Percentiles rank a stretch among this genome's conserved stretches.
Conservation (phyloP, 2,329 filamentous ascomycete genomes). For the Eutypa lata region DNA sequence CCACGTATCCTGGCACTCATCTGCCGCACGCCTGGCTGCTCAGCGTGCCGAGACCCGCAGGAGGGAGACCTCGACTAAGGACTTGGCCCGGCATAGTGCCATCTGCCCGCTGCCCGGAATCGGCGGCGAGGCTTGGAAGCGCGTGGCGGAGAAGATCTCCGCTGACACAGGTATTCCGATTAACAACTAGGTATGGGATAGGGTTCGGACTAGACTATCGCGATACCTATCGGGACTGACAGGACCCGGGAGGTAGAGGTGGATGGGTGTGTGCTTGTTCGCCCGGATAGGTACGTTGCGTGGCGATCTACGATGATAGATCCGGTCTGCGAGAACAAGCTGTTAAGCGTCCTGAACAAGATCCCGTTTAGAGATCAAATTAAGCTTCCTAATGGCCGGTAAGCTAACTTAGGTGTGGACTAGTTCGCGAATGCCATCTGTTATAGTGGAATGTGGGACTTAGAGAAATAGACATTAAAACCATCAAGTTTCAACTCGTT, state of each 20-base stretch:
- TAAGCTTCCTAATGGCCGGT: not conserved
- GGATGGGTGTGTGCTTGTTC: conserved; percentile 53
- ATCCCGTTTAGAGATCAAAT: conserved; percentile 7
- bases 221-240: conserved; percentile 62
- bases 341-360: conserved; percentile 16
- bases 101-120: conserved; percentile 44
- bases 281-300: conserved; percentile 58
- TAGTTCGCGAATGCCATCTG: too few species aligned
- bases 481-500: too few species aligned
- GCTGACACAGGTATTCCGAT: conserved; percentile 43
- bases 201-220: conserved; percentile 58
- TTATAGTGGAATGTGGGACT: too few species aligned
- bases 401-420: not conserved
- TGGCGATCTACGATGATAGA: conserved; percentile 38
- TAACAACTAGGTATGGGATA: conserved; percentile 46
- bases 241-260: conserved; percentile 51
- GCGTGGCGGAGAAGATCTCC: conserved; percentile 25
- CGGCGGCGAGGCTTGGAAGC: conserved; percentile 31
- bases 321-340: conserved; percentile 13
- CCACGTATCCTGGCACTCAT: conserved; percentile 56
- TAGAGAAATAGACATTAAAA: too few species aligned
- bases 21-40: conserved; percentile 65
- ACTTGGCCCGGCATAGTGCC: conserved; percentile 46
- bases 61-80: conserved; percentile 52
- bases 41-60: conserved; percentile 43